phyloP scores from a whole-genome alignment of 129 eudicot species.

The Daucus carota region DNA sequence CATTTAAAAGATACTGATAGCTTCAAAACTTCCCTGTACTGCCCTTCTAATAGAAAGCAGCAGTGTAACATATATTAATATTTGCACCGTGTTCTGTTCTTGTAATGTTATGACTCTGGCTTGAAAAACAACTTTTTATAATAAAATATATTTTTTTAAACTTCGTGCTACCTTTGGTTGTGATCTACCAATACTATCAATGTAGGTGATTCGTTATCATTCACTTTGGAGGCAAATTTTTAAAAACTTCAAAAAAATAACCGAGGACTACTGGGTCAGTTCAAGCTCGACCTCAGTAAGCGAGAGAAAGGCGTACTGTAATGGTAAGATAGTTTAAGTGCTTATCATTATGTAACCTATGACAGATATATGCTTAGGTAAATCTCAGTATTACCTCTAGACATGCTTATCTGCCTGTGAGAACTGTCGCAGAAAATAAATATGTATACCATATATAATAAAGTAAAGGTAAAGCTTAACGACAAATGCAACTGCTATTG shows the following conservation, averaged over 20 bases:
- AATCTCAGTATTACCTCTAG: neutral
- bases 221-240: slow-evolving; percentile 90
- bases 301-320: slow-evolving; percentile 32
- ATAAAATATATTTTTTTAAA: neutral
- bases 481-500: neutral
- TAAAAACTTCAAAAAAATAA: slow-evolving; percentile 67
- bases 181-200: neutral
- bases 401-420: neutral
- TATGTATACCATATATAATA: neutral
- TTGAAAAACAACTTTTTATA: too few relatives aligned
- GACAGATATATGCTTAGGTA: slow-evolving; percentile 1
- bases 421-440: neutral
- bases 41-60: neutral
- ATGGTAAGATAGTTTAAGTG: slow-evolving; percentile 53
- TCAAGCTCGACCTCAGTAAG: slow-evolving; percentile 30
- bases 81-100: neutral
- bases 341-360: slow-evolving; percentile 9
- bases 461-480: neutral
- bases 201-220: slow-evolving; percentile 94
- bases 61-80: neutral
- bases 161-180: neutral
- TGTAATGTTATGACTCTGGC: neutral
- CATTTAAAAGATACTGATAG: neutral
- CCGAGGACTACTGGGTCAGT: slow-evolving; percentile 67
- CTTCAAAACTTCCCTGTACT: neutral